Evolutionary conservation across 108 stramenopile species (phyloP), one percentile per base, ranked within the genome.

Genomic region (Nitzschia sp.): DNA sequence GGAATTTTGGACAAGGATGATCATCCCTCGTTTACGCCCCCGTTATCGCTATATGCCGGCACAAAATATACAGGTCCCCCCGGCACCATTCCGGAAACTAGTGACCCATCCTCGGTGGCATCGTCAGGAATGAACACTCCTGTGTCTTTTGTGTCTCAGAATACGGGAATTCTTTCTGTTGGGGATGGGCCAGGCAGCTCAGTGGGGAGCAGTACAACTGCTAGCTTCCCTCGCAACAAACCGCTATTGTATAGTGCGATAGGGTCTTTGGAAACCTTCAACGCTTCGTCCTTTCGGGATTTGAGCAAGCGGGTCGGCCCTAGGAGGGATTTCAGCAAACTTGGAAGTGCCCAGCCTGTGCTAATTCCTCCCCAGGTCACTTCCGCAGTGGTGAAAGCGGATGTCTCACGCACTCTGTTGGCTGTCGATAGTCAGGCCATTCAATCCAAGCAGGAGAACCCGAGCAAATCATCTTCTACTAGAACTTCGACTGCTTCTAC

Each of bases 171-270:
- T 18, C 9, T 32, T 57, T 32, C 45, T 9, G 11, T 27, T 25
- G 30, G 30, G 17, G 24, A 25, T 45, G 38, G 36, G 33, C 18
- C 47, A 21, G 30, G 30, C 1, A n/a, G 65, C 23, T 35, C 51
- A n/a, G 51, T 47, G 42, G 67, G 55, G 24, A 56, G 30, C 17
- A 51, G 25, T 65, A 17, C 38, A 2, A 29, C n/a, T 1, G 24
- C 48, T 31, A 48, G 27, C 1, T 51, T 31, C 0, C 24, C 38
- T 31, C 29, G 24, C 36, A 42, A 62, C 26, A 46, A 56, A 48
- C 74, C 74, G 0, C 29, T 75, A 29, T 24, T 75, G 2, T 91
- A 91, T 47, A 88, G 87, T 63, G 90, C 90, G 33, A 87, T 91
- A 65, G 87, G 84, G 35, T 85, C 84, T 25, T 54, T 91, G 24